These are phyloP conservation scores for Prunus padus DNA, from an alignment of 306 rosid species.

Conservation along the genomic window DNA sequence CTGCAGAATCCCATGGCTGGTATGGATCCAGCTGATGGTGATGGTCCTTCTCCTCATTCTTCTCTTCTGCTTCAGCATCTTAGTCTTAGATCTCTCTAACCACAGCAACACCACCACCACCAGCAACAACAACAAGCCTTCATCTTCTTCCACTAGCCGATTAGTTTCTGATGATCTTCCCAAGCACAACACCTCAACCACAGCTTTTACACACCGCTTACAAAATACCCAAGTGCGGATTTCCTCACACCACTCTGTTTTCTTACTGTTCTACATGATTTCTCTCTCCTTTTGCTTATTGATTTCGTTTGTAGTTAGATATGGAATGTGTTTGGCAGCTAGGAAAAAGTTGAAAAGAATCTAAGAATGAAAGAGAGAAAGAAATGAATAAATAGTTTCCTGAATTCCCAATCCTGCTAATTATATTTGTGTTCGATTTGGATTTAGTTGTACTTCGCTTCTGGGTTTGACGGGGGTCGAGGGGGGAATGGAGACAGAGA, in stretches of 20 bases:
- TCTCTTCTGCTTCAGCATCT: conserved; percentile 45
- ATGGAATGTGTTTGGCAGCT: neutral
- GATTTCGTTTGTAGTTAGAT: neutral
- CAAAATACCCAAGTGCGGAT: conserved; percentile 47
- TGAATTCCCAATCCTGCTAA: neutral
- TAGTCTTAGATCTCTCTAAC: conserved; percentile 40
- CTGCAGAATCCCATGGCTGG: conserved; percentile 64
- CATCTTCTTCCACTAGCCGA: conserved; percentile 35
- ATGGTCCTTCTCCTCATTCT: conserved; percentile 59
- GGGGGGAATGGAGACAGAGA: no score
- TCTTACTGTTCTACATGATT: neutral
- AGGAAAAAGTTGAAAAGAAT: neutral
- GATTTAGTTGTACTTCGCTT: no score
- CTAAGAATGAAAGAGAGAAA: neutral
- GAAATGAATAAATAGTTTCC: neutral
- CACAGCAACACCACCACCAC: neutral
- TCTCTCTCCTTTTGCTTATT: neutral
- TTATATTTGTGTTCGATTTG: neutral
- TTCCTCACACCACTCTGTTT: neutral
- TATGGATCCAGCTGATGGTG: conserved; percentile 69
- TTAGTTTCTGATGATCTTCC: conserved; percentile 25
- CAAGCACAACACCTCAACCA: conserved; percentile 19
- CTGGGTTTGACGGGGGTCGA: no score
- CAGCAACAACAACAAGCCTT: conserved; percentile 8
- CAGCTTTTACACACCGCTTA: conserved; percentile 22